These are phyloP conservation scores for Linnemannia exigua DNA, from an alignment of 192 early-diverging fungal species.

Conservation along the genomic window DNA sequence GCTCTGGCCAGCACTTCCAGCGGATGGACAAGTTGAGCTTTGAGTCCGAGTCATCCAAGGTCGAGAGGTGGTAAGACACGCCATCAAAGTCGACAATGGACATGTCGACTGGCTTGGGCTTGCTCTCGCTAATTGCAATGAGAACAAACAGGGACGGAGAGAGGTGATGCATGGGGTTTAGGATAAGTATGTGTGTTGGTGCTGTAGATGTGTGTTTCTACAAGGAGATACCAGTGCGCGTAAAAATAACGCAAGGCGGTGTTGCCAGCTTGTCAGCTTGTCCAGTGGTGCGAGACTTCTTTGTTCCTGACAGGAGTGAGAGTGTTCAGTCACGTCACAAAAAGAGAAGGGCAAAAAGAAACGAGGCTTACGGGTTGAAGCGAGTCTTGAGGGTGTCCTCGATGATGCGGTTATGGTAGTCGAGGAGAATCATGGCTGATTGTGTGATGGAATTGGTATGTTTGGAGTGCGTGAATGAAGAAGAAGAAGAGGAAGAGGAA, in stretches of 20 bases:
- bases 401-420: slow-evolving; percentile 74
- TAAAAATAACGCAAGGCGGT: too few species aligned
- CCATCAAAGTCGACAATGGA: slow-evolving; percentile 98
- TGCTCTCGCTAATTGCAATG: slow-evolving; percentile 57
- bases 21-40: slow-evolving; percentile 83
- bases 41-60: slow-evolving; percentile 63
- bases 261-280: not conserved
- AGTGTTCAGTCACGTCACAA: not conserved
- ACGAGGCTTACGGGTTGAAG: slow-evolving; percentile 66
- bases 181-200: not conserved
- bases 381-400: slow-evolving; percentile 67
- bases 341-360: not conserved
- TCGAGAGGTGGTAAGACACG: slow-evolving; percentile 88
- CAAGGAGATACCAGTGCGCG: not conserved
- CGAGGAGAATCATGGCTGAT: slow-evolving; percentile 69
- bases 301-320: not conserved
- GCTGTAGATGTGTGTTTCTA: not conserved
- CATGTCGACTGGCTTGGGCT: slow-evolving; percentile 79
- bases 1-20: slow-evolving; percentile 89
- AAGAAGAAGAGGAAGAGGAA: not conserved
- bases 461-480: not conserved
- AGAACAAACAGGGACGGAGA: too few species aligned
- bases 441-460: too few species aligned
- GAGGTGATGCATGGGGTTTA: too few species aligned
- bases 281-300: not conserved